A percentile compares a stretch with the other conserved stretches of the same genome.
These are phyloP conservation scores for Nicotiana tomentosiformis DNA, from an alignment of 257 asterid genomes.

Conservation along the genomic window DNA sequence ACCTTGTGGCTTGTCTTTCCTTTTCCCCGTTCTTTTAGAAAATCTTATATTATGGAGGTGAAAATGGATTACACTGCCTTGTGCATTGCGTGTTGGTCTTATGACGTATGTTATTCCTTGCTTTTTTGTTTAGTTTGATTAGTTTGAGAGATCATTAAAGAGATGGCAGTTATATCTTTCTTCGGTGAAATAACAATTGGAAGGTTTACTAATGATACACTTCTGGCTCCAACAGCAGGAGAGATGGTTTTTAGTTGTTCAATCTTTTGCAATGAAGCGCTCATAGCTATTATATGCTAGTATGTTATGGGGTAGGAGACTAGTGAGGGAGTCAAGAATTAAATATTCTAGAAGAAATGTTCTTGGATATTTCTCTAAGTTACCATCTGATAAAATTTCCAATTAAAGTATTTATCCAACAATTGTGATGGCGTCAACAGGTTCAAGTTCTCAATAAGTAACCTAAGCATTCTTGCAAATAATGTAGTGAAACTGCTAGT, in stretches of 20 bases:
- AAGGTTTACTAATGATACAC: background rate
- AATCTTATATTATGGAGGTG: background rate
- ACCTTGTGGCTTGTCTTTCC: background rate
- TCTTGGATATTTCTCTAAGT: background rate
- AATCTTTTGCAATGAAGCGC: background rate
- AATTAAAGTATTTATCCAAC: too few species aligned
- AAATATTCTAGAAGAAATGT: background rate
- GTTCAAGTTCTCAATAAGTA: background rate
- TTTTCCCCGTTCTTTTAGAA: background rate
- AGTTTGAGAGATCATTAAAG: background rate
- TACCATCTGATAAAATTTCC: too few species aligned
- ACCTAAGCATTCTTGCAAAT: background rate
- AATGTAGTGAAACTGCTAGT: background rate
- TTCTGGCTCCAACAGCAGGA: background rate
- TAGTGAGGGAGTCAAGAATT: background rate
- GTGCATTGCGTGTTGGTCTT: background rate
- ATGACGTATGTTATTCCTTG: background rate
- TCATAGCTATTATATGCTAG: background rate
- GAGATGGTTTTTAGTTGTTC: background rate
- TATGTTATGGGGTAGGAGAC: background rate
- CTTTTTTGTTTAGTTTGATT: background rate
- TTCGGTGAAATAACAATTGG: background rate
- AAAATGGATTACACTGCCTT: background rate
- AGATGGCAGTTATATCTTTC: background rate
- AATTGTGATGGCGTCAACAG: background rate